phyloP scores from a whole-genome alignment of 495 filamentous ascomycete species.

The Astrothelium macrocarpum region DNA sequence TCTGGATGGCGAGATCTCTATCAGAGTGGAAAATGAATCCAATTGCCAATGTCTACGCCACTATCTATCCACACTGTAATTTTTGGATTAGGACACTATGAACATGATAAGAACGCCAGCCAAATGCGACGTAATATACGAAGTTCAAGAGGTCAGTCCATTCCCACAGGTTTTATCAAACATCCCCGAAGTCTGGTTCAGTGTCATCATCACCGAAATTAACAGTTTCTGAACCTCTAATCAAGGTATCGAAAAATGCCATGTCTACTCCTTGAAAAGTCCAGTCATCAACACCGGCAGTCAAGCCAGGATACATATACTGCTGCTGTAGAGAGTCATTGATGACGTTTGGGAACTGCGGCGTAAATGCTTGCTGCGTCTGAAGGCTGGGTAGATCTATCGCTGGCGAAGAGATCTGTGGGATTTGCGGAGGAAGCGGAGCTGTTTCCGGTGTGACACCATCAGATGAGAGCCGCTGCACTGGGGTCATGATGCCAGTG shows the following conservation, averaged over 20 bases:
- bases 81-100: too few species aligned
- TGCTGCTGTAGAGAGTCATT: constrained; percentile 6
- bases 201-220: background rate
- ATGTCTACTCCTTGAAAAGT: constrained; percentile 35
- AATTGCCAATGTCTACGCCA: too few species aligned
- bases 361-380: background rate
- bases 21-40: too few species aligned
- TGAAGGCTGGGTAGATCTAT: background rate
- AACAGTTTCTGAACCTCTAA: constrained; percentile 13
- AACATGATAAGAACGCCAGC: too few species aligned
- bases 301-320: constrained; percentile 18
- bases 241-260: constrained; percentile 35
- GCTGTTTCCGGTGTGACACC: background rate
- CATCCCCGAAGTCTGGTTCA: background rate
- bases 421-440: background rate
- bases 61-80: too few species aligned
- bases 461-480: background rate
- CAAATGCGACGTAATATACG: too few species aligned
- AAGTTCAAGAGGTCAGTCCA: too few species aligned
- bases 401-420: background rate
- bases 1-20: too few species aligned
- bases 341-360: background rate
- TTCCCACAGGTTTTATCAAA: background rate
- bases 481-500: background rate
- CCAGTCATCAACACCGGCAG: constrained; percentile 28